phyloP scores from a whole-genome alignment of 1,284 basidiomycete species.

The Phellinidium pouzarii region DNA sequence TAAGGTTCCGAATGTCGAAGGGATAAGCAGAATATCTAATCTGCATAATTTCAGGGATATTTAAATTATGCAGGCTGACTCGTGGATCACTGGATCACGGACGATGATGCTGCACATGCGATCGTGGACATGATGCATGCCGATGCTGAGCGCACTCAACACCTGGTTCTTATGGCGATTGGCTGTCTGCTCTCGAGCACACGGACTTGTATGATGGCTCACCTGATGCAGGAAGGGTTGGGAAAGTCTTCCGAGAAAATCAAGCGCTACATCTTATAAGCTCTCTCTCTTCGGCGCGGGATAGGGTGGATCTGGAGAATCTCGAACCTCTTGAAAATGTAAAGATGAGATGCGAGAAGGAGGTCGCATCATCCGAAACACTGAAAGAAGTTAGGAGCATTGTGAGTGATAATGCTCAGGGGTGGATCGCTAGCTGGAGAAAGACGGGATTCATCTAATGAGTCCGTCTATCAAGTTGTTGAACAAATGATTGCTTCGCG shows the following conservation, averaged over 20 bases:
- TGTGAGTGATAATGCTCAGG: too few species aligned
- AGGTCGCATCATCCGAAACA: too few species aligned
- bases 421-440: too few species aligned
- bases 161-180: slow-evolving; percentile 22
- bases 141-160: slow-evolving; percentile 22
- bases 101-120: slow-evolving; percentile 22
- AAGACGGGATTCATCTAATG: too few species aligned
- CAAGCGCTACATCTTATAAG: slow-evolving; percentile 16
- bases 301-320: too few species aligned
- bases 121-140: slow-evolving; percentile 24
- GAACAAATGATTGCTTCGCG: too few species aligned
- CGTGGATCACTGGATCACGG: slow-evolving; percentile 26
- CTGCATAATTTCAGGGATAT: not conserved
- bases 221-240: not conserved
- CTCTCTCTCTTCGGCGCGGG: slow-evolving; percentile 7
- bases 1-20: slow-evolving; percentile 11
- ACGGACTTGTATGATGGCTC: not conserved
- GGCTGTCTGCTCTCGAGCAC: slow-evolving; percentile 7
- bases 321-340: too few species aligned
- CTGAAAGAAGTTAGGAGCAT: too few species aligned
- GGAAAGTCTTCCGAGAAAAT: not conserved
- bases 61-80: slow-evolving; percentile 8
- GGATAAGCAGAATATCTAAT: slow-evolving; percentile 7
- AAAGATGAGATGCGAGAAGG: too few species aligned
- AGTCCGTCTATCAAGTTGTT: too few species aligned